Conservation (phyloP, 768 basidiomycete genomes). For the Kondoa subrosea region DNA sequence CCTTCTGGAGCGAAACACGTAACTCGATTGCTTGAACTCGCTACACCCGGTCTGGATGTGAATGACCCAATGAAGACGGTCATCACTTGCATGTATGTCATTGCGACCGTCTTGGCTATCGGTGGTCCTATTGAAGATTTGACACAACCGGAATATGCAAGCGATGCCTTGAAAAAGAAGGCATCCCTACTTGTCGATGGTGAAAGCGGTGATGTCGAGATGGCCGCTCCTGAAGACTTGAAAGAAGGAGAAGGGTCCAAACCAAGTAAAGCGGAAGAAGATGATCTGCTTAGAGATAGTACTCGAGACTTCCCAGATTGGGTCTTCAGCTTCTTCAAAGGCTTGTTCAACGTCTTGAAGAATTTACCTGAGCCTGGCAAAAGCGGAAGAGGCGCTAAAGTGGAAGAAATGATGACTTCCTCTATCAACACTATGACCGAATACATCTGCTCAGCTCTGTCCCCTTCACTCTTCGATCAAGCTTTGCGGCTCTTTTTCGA, state of each 20-base stretch:
- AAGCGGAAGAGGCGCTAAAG: conserved; percentile 45
- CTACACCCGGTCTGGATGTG: conserved; percentile 73
- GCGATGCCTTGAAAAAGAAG: neutral
- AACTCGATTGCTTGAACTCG: conserved; percentile 56
- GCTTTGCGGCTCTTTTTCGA: conserved; percentile 68
- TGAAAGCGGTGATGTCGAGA: conserved; percentile 14
- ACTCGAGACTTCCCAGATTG: conserved; percentile 64
- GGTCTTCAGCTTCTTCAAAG: conserved; percentile 61
- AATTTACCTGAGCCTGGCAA: conserved; percentile 71
- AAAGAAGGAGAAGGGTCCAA: conserved; percentile 29
- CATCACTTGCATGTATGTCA: conserved; percentile 26
- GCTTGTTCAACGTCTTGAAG: conserved; percentile 62
- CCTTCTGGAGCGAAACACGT: conserved; percentile 69
- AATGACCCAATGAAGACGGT: conserved; percentile 33
- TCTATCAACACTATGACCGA: conserved; percentile 45
- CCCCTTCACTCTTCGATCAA: conserved; percentile 60
- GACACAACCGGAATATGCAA: conserved; percentile 20
- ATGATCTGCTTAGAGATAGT: conserved; percentile 51
- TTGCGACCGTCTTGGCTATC: conserved; percentile 23
- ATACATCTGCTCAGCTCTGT: conserved; percentile 59
- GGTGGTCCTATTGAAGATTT: conserved; percentile 25
- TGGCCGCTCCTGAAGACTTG: conserved; percentile 21
- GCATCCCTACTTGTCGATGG: conserved; percentile 10
- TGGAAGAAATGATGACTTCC: conserved; percentile 32
- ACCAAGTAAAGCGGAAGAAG: conserved; percentile 51